Evolutionary conservation across 1,284 basidiomycete species (phyloP).

Genomic region (Trichosporon asahii): DNA sequence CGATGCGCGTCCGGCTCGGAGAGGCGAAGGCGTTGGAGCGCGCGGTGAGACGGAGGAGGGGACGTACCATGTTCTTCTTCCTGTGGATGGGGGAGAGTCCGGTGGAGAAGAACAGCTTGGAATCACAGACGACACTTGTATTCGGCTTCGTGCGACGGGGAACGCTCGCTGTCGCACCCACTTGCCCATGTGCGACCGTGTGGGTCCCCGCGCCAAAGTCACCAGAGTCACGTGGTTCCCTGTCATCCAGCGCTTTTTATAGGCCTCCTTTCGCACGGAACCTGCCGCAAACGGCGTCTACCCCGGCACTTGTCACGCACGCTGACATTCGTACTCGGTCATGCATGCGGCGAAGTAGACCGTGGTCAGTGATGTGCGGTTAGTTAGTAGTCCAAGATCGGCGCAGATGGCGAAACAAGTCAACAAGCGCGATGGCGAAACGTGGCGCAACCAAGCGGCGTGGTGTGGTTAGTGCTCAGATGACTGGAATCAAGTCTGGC

Average conservation of each 20-base stretch:
- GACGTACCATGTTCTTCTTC: conserved; percentile 10
- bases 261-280: background rate
- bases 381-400: background rate
- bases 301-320: background rate
- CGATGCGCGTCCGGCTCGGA: background rate
- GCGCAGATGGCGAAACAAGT: background rate
- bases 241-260: background rate
- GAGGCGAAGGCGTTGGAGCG: background rate
- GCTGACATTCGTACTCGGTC: background rate
- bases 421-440: background rate
- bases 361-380: background rate
- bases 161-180: background rate
- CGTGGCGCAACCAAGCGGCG: background rate
- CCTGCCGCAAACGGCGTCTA: background rate
- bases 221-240: background rate
- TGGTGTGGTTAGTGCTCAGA: background rate
- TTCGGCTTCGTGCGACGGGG: conserved; percentile 9
- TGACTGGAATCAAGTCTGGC: background rate
- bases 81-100: conserved; percentile 2
- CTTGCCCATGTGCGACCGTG: conserved; percentile 4
- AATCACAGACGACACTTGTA: background rate
- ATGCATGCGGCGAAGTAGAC: background rate
- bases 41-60: background rate
- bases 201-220: background rate
- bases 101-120: conserved; percentile 3